Evolutionary conservation across 306 rosid genomes (phyloP), one percentile per base, ranked within the genome.

Genomic region (Carpinus viminea): DNA sequence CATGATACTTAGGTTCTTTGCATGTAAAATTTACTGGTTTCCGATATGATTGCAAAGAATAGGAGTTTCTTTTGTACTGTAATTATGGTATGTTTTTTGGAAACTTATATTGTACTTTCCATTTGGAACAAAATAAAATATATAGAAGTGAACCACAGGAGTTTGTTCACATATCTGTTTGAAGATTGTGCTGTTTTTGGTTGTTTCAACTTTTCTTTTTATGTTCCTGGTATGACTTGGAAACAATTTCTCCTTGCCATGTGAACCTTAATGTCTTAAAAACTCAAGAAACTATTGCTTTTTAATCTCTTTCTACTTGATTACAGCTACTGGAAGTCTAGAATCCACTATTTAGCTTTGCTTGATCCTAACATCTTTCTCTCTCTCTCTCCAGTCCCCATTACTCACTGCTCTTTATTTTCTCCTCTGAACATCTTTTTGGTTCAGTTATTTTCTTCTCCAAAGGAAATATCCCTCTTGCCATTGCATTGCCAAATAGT

Each of bases 41-140:
- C 51, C 8, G 36, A 55, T 8, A 18, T 45, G 43, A 53, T 73
- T 26, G 82, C 34, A 72, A 11, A 64, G 26, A 52, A 36, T 79
- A 51, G 51, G 71, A 28, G 34, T 26, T 18, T 70, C 16, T 45
- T 18, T 26, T 38, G 20, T 36, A 36, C 68, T 12, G 2, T 7
- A 57, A 18, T 7, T 18, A 31, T 57, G 4, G 7, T 12, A 12
- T 60, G 17, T 60, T 36, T 8, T 65, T 65, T 36, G 21, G 24
- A 10, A 10, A 65, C 15, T 36, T 8, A 7, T 31, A 20, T 65
- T 17, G 24, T 45, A 65, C 26, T 38, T 66, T 17, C 18, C 11
- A 28, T 9, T 8, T 66, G 4, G 48, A 38, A 36, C 17, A 17
- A 21, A 36, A 41, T 47, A 12, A 18, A 4, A 31, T 62, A 5